Evolutionary conservation across 179 eudicot species (phyloP).

Genomic region (Beta macrorhiza): DNA sequence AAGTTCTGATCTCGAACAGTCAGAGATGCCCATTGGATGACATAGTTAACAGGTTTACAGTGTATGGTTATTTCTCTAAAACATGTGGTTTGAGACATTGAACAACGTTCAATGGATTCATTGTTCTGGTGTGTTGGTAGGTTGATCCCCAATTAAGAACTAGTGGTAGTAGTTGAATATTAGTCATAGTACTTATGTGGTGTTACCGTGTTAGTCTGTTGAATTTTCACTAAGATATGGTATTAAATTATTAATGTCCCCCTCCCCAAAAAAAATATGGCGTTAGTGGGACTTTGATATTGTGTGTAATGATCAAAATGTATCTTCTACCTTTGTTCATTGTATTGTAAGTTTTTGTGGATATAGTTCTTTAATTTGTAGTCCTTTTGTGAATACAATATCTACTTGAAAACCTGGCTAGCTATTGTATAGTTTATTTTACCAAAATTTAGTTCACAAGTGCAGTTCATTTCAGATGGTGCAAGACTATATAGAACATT

Average conservation of each 20-base stretch:
- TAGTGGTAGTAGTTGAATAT: neutral
- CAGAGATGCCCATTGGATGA: neutral
- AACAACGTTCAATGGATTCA: neutral
- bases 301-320: neutral
- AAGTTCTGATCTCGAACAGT: neutral
- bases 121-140: slow-evolving; percentile 2
- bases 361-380: neutral
- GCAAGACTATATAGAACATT: too few relatives aligned
- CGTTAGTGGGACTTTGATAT: neutral
- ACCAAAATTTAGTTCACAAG: too few relatives aligned
- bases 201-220: neutral
- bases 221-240: neutral
- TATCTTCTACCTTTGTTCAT: neutral
- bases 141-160: neutral
- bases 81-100: neutral
- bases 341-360: slow-evolving; percentile 5
- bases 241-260: neutral
- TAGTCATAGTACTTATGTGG: neutral
- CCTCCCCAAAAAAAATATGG: too few relatives aligned
- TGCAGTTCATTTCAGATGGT: too few relatives aligned
- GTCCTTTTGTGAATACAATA: neutral
- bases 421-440: too few relatives aligned
- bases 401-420: too few relatives aligned
- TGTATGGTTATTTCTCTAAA: neutral
- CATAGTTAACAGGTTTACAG: neutral